phyloP scores from a whole-genome alignment of 345 rosid species.

The Eucalyptus brandiana region DNA sequence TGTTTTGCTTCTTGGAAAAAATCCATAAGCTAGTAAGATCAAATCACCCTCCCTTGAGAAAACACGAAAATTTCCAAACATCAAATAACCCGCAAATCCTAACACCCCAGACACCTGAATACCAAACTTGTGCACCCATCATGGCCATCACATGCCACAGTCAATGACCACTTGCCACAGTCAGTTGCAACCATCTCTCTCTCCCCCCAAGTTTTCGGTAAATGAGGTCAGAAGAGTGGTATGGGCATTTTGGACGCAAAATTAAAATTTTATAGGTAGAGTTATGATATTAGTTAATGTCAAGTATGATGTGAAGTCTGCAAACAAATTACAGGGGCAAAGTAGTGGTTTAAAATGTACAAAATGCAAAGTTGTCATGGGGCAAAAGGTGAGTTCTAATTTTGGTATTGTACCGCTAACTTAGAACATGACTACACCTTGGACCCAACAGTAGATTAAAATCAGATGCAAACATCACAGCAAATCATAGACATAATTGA shows the following conservation, averaged over 20 bases:
- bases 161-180: background rate
- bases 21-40: background rate
- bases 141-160: background rate
- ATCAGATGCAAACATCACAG: background rate
- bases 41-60: background rate
- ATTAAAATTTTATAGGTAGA: background rate
- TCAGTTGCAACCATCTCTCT: too few species aligned
- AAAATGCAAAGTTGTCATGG: background rate
- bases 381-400: background rate
- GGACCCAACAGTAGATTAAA: background rate
- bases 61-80: background rate
- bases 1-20: background rate
- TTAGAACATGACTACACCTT: background rate
- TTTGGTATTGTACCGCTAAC: background rate
- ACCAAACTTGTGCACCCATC: background rate
- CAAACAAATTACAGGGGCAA: background rate
- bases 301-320: background rate
- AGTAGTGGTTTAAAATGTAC: background rate
- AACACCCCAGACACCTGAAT: background rate
- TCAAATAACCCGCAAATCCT: background rate
- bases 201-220: background rate
- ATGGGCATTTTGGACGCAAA: background rate
- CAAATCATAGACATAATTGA: background rate
- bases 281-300: background rate
- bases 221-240: background rate